These are phyloP conservation scores for Entonaema liquescens DNA, from an alignment of 495 filamentous ascomycete genomes.

Conservation along the genomic window DNA sequence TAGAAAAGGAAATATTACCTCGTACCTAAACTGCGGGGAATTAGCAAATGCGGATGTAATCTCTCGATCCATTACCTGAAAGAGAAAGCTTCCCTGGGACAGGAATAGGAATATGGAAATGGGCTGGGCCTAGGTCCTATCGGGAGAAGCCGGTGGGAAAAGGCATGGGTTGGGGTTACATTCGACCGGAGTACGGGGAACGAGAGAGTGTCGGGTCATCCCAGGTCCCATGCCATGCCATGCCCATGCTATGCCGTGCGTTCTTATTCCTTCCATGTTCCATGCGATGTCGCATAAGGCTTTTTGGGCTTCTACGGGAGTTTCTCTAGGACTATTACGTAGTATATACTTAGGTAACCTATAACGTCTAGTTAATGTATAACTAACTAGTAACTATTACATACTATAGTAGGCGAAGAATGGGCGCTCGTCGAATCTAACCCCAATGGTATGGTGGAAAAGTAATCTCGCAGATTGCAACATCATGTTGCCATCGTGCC, in stretches of 20 bases:
- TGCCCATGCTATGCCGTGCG: neutral
- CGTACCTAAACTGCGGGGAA: neutral
- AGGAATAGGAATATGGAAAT: too few relatives aligned
- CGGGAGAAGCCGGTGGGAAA: conserved; percentile 8
- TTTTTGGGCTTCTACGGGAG: neutral
- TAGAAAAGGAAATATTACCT: neutral
- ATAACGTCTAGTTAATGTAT: too few relatives aligned
- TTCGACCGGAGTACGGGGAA: conserved; percentile 24
- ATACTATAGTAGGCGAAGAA: neutral
- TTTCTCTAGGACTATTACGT: neutral
- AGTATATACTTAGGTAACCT: too few relatives aligned
- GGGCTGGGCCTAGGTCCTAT: neutral
- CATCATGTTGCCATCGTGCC: conserved; percentile 16
- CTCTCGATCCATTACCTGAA: neutral
- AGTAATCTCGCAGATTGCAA: conserved; percentile 19
- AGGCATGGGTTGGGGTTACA: conserved; percentile 26
- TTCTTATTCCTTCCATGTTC: neutral
- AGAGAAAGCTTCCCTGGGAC: too few relatives aligned
- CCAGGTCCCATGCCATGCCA: neutral
- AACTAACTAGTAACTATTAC: too few relatives aligned
- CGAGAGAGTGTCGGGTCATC: neutral
- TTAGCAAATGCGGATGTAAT: neutral
- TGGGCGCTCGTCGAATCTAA: conserved; percentile 12
- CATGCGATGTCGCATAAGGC: neutral
- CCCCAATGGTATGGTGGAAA: neutral